Evolutionary conservation across 768 basidiomycete genomes (phyloP).

Genomic region (Sarcodon aspratus): DNA sequence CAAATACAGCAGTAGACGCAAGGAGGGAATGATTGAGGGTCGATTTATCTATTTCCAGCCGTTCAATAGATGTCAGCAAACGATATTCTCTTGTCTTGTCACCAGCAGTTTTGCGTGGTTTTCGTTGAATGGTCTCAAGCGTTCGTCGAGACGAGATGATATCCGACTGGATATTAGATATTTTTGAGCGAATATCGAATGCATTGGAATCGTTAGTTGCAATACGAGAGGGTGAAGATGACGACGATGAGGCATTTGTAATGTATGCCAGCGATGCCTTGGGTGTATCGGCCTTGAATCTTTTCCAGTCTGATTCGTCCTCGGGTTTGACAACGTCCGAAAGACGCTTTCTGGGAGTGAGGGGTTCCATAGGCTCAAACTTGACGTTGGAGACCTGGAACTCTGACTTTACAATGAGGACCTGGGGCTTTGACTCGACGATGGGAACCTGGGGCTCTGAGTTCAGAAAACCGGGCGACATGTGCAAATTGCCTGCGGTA

Average conservation of each 20-base stretch:
- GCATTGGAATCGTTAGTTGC: not conserved
- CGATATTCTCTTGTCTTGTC: not conserved
- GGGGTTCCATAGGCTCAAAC: constrained; percentile 11
- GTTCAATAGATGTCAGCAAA: constrained; percentile 8
- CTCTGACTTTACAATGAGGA: not conserved
- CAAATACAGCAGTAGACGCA: constrained; percentile 10
- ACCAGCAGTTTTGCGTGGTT: too few species aligned
- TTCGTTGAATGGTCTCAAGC: too few species aligned
- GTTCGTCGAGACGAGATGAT: not conserved
- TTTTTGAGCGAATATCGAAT: not conserved
- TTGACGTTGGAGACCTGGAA: not conserved
- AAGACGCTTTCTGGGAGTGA: constrained; percentile 26
- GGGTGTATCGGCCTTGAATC: constrained; percentile 6
- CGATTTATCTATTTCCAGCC: constrained; percentile 8
- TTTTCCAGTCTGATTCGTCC: too few species aligned
- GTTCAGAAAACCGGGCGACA: not conserved
- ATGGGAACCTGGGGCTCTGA: not conserved
- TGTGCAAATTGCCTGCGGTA: not conserved
- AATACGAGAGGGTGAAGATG: not conserved
- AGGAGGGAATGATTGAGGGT: constrained; percentile 8
- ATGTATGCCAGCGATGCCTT: constrained; percentile 2
- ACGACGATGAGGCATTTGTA: not conserved
- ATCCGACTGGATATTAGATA: constrained; percentile 1
- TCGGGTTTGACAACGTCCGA: constrained; percentile 13
- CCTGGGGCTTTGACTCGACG: not conserved